A percentile compares a stretch with the other conserved stretches of the same genome.
Conservation (phyloP, 208 protist genomes). For the Strigomonas oncopelti region DNA sequence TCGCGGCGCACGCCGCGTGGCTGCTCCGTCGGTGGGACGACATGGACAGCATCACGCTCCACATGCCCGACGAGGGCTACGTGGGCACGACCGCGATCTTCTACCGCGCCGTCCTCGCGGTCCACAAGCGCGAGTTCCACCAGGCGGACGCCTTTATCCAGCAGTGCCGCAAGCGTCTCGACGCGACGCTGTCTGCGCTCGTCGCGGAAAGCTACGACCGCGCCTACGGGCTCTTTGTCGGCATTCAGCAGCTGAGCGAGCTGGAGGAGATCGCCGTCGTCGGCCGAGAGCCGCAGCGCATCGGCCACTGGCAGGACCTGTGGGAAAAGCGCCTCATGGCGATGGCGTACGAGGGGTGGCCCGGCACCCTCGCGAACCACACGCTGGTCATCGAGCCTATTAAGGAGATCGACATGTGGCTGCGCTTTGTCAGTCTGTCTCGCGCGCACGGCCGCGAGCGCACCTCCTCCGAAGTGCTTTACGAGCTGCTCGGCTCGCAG, state of each 20-base stretch:
- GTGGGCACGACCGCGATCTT: conserved; percentile 89
- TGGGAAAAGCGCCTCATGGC: conserved; percentile 80
- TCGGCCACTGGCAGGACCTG: conserved; percentile 78
- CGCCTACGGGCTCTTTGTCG: conserved; percentile 96
- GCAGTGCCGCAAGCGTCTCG: conserved; percentile 88
- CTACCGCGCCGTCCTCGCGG: conserved; percentile 84
- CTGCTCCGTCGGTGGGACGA: conserved; percentile 90
- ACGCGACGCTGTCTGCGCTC: conserved; percentile 94
- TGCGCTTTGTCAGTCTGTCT: conserved; percentile 96
- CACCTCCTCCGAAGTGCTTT: conserved; percentile 87
- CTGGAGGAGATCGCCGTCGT: conserved; percentile 97
- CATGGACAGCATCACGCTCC: conserved; percentile 88
- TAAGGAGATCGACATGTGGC: conserved; percentile 95
- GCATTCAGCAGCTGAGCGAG: conserved; percentile 98
- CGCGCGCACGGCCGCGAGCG: conserved; percentile 82
- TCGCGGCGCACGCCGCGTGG: conserved; percentile 95
- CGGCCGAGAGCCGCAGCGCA: conserved; percentile 36
- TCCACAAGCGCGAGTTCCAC: conserved; percentile 69
- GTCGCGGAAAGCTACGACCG: conserved; percentile 98
- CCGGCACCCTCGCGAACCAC: conserved; percentile 95
- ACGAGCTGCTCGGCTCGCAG: conserved; percentile 76
- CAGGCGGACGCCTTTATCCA: conserved; percentile 89
- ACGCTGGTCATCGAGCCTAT: conserved; percentile 89
- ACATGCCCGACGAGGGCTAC: conserved; percentile 88
- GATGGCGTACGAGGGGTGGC: conserved; percentile 96